phyloP scores from a whole-genome alignment of 208 protist genomes.

The Trichomonas vaginalis region DNA sequence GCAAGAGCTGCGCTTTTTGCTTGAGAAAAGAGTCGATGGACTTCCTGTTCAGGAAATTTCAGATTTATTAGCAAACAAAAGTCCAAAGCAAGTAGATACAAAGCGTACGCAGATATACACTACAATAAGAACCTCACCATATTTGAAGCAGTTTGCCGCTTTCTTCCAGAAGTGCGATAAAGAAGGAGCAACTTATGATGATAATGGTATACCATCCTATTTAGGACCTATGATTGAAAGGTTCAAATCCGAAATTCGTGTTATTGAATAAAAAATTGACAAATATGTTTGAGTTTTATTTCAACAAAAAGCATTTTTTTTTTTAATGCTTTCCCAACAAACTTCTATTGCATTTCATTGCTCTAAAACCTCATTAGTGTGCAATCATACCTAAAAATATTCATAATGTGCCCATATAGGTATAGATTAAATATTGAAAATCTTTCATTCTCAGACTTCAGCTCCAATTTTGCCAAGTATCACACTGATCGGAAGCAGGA shows the following conservation, averaged over 20 bases:
- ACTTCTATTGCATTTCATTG: too few relatives aligned
- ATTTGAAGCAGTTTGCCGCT: background rate
- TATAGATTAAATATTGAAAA: too few relatives aligned
- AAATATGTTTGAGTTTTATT: too few relatives aligned
- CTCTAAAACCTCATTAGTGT: too few relatives aligned
- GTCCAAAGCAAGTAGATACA: background rate
- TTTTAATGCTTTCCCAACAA: too few relatives aligned
- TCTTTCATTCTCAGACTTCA: too few relatives aligned
- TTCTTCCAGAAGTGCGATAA: background rate
- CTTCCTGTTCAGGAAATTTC: background rate
- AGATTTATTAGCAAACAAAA: background rate
- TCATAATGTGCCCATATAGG: too few relatives aligned
- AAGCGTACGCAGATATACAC: background rate
- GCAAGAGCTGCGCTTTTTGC: background rate
- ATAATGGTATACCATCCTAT: background rate
- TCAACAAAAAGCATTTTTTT: too few relatives aligned
- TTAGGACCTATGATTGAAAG: background rate
- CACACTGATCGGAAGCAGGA: too few relatives aligned
- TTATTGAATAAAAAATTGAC: too few relatives aligned
- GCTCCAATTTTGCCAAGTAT: too few relatives aligned
- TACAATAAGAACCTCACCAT: background rate
- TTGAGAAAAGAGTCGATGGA: background rate
- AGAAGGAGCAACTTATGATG: background rate
- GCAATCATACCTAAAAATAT: too few relatives aligned
- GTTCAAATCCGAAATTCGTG: background rate